A percentile compares a stretch with the other conserved stretches of the same genome.
These are phyloP conservation scores for Arthrinium phaeospermum DNA, from an alignment of 2,329 filamentous ascomycete genomes.

Conservation along the genomic window DNA sequence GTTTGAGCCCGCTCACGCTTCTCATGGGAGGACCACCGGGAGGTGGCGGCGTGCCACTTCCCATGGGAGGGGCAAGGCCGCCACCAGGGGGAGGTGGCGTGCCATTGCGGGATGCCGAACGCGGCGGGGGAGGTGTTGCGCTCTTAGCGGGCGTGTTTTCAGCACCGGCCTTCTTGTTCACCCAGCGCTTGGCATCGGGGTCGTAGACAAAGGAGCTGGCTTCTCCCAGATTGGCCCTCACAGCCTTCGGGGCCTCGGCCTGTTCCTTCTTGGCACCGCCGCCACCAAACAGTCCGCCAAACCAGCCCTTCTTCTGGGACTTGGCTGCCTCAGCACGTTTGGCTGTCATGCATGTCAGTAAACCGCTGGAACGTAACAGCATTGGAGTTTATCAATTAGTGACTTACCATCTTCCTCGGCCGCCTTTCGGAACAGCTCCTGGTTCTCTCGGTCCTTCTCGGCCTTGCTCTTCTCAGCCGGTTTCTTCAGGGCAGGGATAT, in stretches of 20 bases:
- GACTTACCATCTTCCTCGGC: constrained; percentile 75
- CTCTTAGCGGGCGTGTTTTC: constrained; percentile 64
- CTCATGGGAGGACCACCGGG: constrained; percentile 31
- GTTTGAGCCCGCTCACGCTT: constrained; percentile 37
- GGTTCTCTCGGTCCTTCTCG: constrained; percentile 78
- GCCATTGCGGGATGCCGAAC: constrained; percentile 54
- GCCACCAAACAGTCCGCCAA: constrained; percentile 78
- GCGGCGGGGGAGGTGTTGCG: constrained; percentile 81
- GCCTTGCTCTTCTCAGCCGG: constrained; percentile 65
- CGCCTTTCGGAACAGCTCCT: constrained; percentile 83
- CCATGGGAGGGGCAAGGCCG: constrained; percentile 31
- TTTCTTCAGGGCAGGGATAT: constrained; percentile 60
- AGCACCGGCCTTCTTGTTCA: constrained; percentile 89
- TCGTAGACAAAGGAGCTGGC: constrained; percentile 94
- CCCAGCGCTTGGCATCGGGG: constrained; percentile 94
- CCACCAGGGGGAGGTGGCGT: constrained; percentile 49
- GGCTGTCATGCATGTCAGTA: constrained; percentile 46
- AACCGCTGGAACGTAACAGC: neutral
- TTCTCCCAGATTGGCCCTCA: constrained; percentile 92
- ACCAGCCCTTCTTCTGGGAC: constrained; percentile 73
- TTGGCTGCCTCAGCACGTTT: constrained; percentile 63
- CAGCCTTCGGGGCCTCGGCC: constrained; percentile 60
- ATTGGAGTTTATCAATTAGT: neutral
- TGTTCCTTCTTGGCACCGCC: constrained; percentile 70
- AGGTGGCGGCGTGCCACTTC: constrained; percentile 27